Evolutionary conservation across 306 rosid species (phyloP).

Genomic region (Delonix regia): DNA sequence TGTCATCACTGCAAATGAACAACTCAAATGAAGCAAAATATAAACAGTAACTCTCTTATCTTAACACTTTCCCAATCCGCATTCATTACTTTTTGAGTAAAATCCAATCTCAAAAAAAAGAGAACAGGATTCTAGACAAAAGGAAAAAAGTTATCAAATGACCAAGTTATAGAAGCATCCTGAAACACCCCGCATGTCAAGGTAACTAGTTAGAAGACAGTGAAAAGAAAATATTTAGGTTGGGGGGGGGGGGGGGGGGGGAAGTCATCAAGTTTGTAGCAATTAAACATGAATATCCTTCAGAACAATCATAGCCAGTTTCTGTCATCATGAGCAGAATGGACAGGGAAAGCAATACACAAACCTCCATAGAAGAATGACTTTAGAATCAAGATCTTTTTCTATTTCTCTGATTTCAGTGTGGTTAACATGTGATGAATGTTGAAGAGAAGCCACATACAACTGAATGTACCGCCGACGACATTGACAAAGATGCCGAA

Average conservation of each 20-base stretch:
- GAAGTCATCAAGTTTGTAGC: background rate
- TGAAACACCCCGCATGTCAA: too few relatives aligned
- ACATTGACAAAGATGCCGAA: slow-evolving; percentile 79
- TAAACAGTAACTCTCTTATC: too few relatives aligned
- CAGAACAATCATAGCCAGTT: slow-evolving; percentile 5
- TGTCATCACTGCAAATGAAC: too few relatives aligned
- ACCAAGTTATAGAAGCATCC: too few relatives aligned
- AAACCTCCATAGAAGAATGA: slow-evolving; percentile 93
- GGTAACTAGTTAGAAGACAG: background rate
- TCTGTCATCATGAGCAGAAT: slow-evolving; percentile 18
- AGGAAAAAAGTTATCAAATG: too few relatives aligned
- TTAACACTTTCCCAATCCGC: too few relatives aligned
- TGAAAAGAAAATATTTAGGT: background rate
- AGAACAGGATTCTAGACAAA: too few relatives aligned
- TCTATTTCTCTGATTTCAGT: slow-evolving; percentile 38
- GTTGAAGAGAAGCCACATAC: slow-evolving; percentile 74
- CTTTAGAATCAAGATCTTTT: slow-evolving; percentile 81
- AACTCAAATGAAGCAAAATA: too few relatives aligned
- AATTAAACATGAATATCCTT: slow-evolving; percentile 6
- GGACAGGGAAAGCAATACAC: slow-evolving; percentile 23
- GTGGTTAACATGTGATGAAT: slow-evolving; percentile 42
- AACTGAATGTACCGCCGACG: slow-evolving; percentile 88
- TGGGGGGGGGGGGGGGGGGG: too few relatives aligned
- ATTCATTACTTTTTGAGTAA: too few relatives aligned
- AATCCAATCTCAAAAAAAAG: too few relatives aligned